phyloP scores from a whole-genome alignment of 495 filamentous ascomycete species.

The Neurospora tetrasperma region DNA sequence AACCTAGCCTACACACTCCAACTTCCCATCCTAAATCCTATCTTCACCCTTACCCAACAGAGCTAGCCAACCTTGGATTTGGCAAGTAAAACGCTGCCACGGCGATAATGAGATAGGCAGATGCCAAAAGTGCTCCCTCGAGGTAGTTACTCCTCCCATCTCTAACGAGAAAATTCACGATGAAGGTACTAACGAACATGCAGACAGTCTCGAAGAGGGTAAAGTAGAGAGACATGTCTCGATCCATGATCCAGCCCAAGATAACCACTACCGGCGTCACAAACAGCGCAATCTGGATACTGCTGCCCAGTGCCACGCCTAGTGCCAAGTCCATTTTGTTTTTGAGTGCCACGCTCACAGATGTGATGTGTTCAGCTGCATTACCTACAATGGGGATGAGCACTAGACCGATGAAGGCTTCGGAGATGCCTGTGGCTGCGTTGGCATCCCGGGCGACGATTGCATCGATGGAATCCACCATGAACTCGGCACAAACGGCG shows the following conservation, averaged over 20 bases:
- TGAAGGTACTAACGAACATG: slow-evolving; percentile 70
- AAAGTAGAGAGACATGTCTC: slow-evolving; percentile 74
- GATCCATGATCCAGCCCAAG: slow-evolving; percentile 65
- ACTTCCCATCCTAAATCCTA: not conserved
- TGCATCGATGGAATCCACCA: slow-evolving; percentile 62
- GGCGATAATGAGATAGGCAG: slow-evolving; percentile 61
- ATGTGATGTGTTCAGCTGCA: slow-evolving; percentile 79
- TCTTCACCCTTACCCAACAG: slow-evolving; percentile 1
- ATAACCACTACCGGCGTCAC: slow-evolving; percentile 73
- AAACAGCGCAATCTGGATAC: slow-evolving; percentile 76
- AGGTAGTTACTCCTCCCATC: slow-evolving; percentile 76
- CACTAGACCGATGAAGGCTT: slow-evolving; percentile 75
- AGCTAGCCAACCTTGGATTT: slow-evolving; percentile 35
- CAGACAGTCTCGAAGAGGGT: slow-evolving; percentile 76
- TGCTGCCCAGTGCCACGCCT: slow-evolving; percentile 69
- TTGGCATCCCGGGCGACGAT: slow-evolving; percentile 36
- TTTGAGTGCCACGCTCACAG: slow-evolving; percentile 70
- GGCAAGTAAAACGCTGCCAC: slow-evolving; percentile 56
- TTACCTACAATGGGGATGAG: slow-evolving; percentile 83
- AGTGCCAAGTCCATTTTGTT: slow-evolving; percentile 89
- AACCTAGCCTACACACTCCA: not conserved
- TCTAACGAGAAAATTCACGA: slow-evolving; percentile 72
- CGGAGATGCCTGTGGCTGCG: slow-evolving; percentile 45
- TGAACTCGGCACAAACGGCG: slow-evolving; percentile 73
- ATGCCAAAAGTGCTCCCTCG: slow-evolving; percentile 65